Evolutionary conservation across 2,329 filamentous ascomycete species (phyloP).

Genomic region (Microcyclospora pomicola): DNA sequence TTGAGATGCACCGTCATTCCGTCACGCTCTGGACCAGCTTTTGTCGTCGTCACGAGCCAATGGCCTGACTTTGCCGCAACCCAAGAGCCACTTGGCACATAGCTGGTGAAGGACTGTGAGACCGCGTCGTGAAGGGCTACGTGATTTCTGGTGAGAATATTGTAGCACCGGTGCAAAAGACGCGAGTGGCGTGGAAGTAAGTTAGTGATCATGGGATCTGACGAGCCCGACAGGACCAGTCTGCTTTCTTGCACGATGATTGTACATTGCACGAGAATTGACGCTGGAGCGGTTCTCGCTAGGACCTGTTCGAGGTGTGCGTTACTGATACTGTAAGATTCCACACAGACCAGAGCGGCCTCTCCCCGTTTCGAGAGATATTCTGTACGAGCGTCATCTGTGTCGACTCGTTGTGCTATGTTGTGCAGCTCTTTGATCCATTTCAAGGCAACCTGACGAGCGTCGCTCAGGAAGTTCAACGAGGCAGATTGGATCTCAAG

Average conservation of each 20-base stretch:
- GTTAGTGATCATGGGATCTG: too few relatives aligned
- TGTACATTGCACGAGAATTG: slow-evolving; percentile 8
- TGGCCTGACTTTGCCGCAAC: too few relatives aligned
- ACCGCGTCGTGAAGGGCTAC: too few relatives aligned
- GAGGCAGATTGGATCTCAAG: background rate
- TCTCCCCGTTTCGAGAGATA: slow-evolving; percentile 31
- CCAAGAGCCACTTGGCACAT: too few relatives aligned
- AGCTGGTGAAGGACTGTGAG: too few relatives aligned
- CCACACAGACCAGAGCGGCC: slow-evolving; percentile 43
- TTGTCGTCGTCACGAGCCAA: too few relatives aligned
- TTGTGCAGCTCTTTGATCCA: slow-evolving; percentile 39
- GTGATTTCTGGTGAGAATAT: too few relatives aligned
- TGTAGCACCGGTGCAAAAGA: too few relatives aligned
- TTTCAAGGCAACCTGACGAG: slow-evolving; percentile 29
- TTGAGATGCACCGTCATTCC: slow-evolving; percentile 28
- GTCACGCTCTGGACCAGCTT: too few relatives aligned
- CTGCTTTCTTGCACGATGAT: too few relatives aligned
- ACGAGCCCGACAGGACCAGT: too few relatives aligned
- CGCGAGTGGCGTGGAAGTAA: too few relatives aligned
- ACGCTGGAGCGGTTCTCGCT: slow-evolving; percentile 2
- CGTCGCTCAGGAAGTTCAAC: slow-evolving; percentile 22
- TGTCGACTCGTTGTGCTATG: slow-evolving; percentile 29
- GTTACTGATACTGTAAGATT: slow-evolving; percentile 32
- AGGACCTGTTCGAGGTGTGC: slow-evolving; percentile 8
- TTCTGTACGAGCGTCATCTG: slow-evolving; percentile 20